Percentiles rank a stretch among this genome's conserved stretches.
phyloP scores from a whole-genome alignment of 176 grass and related monocot species.

The Themeda triandra region DNA sequence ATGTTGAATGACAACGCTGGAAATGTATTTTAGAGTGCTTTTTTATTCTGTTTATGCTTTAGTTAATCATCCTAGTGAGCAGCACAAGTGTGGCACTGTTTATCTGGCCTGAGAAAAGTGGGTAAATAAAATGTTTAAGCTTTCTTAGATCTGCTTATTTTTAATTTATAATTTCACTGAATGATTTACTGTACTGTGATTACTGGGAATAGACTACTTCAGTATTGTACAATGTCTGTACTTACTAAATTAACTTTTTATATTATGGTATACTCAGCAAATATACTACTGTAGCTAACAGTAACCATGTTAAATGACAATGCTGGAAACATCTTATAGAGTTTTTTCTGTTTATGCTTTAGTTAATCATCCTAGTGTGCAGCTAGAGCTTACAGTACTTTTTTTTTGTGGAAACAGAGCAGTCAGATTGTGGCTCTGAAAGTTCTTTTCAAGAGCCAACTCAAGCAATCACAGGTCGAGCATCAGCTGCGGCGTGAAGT shows the following conservation, averaged over 20 bases:
- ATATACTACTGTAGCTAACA: not conserved
- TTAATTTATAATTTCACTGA: not conserved
- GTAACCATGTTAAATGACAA: not conserved
- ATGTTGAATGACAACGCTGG: not conserved
- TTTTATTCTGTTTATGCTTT: not conserved
- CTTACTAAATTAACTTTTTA: not conserved
- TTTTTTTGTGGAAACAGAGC: conserved; percentile 31
- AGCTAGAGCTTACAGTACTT: not conserved
- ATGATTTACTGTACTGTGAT: no score
- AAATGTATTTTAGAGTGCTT: not conserved
- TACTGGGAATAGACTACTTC: not conserved
- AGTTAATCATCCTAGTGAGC: conserved; percentile 45
- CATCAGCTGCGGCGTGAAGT: conserved; percentile 87
- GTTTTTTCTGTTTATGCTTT: not conserved
- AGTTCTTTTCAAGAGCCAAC: conserved; percentile 94
- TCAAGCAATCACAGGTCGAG: conserved; percentile 84
- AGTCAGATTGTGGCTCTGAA: conserved; percentile 85
- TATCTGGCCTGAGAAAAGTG: conserved; percentile 87
- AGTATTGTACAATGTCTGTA: not conserved
- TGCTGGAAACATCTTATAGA: not conserved
- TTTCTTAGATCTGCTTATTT: no score
- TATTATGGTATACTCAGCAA: not conserved
- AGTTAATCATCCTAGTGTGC: not conserved
- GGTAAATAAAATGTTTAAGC: conserved; percentile 39
- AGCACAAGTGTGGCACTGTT: conserved; percentile 90